A percentile compares a stretch with the other conserved stretches of the same genome.
Evolutionary conservation across 2,329 filamentous ascomycete species (phyloP).

Genomic region (Paraphaeosphaeria sporulosa): DNA sequence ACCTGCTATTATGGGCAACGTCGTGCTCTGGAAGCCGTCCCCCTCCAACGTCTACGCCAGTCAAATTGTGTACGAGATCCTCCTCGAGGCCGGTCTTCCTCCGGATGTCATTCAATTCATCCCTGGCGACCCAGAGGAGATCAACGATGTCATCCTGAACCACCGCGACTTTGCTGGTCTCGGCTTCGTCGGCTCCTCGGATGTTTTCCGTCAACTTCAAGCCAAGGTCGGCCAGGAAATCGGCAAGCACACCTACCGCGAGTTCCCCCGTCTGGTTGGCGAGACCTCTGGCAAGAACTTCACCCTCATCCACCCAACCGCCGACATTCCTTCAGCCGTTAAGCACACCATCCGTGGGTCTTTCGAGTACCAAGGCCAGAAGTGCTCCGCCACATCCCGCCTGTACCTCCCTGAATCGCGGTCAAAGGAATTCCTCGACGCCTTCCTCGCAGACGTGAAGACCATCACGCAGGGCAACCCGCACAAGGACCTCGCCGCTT

Average conservation of each 20-base stretch:
- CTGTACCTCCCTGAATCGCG: constrained; percentile 77
- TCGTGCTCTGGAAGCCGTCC: constrained; percentile 94
- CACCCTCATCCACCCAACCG: constrained; percentile 78
- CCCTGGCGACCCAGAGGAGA: constrained; percentile 81
- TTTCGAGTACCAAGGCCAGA: constrained; percentile 90
- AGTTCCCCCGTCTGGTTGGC: constrained; percentile 86
- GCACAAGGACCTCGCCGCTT: constrained; percentile 70
- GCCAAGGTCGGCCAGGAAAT: constrained; percentile 82
- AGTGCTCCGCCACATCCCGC: constrained; percentile 84
- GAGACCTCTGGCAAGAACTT: constrained; percentile 95
- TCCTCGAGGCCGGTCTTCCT: constrained; percentile 89
- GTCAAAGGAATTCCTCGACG: constrained; percentile 72
- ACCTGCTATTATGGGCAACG: constrained; percentile 88
- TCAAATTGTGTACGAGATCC: constrained; percentile 86
- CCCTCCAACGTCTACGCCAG: constrained; percentile 84
- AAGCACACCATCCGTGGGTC: constrained; percentile 83
- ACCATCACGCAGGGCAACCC: constrained; percentile 74
- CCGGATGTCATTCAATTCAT: constrained; percentile 90
- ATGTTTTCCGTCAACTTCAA: constrained; percentile 86
- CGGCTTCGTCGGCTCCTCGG: constrained; percentile 91
- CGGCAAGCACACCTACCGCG: constrained; percentile 78
- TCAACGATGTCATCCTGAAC: constrained; percentile 77
- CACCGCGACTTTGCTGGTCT: constrained; percentile 85
- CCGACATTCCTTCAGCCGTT: constrained; percentile 78
- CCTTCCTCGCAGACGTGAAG: constrained; percentile 70